Evolutionary conservation across 495 filamentous ascomycete genomes (phyloP).

Genomic region (Lophium mytilinum): DNA sequence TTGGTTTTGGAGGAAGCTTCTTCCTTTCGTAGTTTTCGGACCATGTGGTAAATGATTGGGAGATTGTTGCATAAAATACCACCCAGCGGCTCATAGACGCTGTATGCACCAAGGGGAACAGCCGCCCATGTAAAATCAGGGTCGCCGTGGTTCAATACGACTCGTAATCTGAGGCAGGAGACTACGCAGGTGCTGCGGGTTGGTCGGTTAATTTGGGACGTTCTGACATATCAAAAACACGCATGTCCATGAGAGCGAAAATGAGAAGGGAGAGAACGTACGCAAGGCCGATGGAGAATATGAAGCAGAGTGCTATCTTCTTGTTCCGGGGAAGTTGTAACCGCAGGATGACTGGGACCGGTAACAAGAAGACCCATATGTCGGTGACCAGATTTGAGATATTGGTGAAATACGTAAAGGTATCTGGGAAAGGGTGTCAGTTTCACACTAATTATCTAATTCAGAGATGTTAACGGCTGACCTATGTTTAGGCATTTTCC

Average conservation of each 20-base stretch:
- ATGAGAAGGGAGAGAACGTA: conserved; percentile 5
- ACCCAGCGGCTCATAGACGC: conserved; percentile 39
- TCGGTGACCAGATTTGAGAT: conserved; percentile 37
- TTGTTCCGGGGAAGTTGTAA: conserved; percentile 43
- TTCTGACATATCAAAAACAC: background rate
- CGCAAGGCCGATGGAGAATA: conserved; percentile 38
- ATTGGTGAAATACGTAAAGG: conserved; percentile 23
- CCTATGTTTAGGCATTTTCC: conserved; percentile 12
- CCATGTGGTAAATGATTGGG: conserved; percentile 32
- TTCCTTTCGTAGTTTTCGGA: conserved; percentile 2
- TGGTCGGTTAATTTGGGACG: background rate
- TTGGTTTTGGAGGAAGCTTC: conserved; percentile 5
- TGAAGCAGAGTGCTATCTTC: conserved; percentile 35
- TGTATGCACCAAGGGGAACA: conserved; percentile 37
- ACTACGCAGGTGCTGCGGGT: conserved; percentile 33
- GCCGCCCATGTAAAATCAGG: conserved; percentile 38
- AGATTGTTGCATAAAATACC: conserved; percentile 42
- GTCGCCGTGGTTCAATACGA: conserved; percentile 36
- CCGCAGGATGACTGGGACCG: conserved; percentile 47
- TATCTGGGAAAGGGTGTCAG: background rate
- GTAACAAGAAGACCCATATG: conserved; percentile 46
- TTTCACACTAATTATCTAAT: too few species aligned
- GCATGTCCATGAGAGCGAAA: background rate
- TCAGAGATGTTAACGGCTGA: too few species aligned
- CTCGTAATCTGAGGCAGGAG: conserved; percentile 34